phyloP scores from a whole-genome alignment of 192 early-diverging fungal species.

The Backusella psychrophila region DNA sequence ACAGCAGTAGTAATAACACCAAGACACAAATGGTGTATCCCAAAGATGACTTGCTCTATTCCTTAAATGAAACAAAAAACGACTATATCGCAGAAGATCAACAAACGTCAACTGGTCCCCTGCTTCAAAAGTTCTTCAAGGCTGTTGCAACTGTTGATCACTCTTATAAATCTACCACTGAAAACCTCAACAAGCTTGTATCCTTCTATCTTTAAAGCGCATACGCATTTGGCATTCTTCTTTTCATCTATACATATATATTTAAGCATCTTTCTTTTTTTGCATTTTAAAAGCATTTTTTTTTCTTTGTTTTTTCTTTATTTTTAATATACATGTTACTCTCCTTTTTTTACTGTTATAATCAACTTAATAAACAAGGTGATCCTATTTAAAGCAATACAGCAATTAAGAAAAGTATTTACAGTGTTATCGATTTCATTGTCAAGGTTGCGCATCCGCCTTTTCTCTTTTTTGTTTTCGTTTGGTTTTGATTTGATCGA shows the following conservation, averaged over 20 bases:
- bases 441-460: too few species aligned
- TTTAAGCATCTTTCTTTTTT: background rate
- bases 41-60: background rate
- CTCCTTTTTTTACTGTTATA: too few species aligned
- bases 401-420: too few species aligned
- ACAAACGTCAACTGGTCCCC: background rate
- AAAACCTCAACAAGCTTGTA: conserved; percentile 17
- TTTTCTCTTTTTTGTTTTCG: too few species aligned
- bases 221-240: background rate
- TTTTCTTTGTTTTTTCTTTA: too few species aligned
- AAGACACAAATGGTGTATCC: background rate
- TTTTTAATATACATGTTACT: too few species aligned
- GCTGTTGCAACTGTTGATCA: background rate
- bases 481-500: background rate
- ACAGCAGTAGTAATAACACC: background rate
- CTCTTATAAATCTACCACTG: conserved; percentile 9
- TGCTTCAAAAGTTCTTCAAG: conserved; percentile 5
- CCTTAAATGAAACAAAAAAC: background rate
- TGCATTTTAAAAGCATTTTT: background rate
- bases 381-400: too few species aligned
- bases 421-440: too few species aligned
- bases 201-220: conserved; percentile 13
- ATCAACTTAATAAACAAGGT: background rate
- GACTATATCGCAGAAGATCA: background rate
- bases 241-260: background rate